Conservation (phyloP, 345 rosid species). For the sweet orange (Citrus sinensis) region DVS_A1.0 CM039169.1:1936501-1937000, state of each 20-base stretch:
- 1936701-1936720: conserved; percentile 47
- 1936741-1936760: conserved; percentile 67
- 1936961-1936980: background rate
- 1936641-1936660: conserved; percentile 43
- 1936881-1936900: conserved; percentile 75
- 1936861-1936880: conserved; percentile 64
- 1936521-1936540: conserved; percentile 60
- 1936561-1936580: conserved; percentile 54
- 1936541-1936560: conserved; percentile 78
- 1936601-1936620: conserved; percentile 33
- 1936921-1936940: background rate
- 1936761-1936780: conserved; percentile 60
- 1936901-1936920: conserved; percentile 74
- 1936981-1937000: background rate
- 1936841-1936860: conserved; percentile 73
- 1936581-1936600: conserved; percentile 57
- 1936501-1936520: conserved; percentile 65
- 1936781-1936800: conserved; percentile 74
- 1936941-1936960: background rate
- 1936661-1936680: conserved; percentile 72
- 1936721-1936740: conserved; percentile 53
- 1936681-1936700: conserved; percentile 47
- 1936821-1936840: conserved; percentile 86
- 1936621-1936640: conserved; percentile 48
- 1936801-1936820: conserved; percentile 79